A percentile compares a stretch with the other conserved stretches of the same genome.
Conservation (phyloP, 192 early-diverging fungal genomes). For the Gaertneriomyces sp. region DNA sequence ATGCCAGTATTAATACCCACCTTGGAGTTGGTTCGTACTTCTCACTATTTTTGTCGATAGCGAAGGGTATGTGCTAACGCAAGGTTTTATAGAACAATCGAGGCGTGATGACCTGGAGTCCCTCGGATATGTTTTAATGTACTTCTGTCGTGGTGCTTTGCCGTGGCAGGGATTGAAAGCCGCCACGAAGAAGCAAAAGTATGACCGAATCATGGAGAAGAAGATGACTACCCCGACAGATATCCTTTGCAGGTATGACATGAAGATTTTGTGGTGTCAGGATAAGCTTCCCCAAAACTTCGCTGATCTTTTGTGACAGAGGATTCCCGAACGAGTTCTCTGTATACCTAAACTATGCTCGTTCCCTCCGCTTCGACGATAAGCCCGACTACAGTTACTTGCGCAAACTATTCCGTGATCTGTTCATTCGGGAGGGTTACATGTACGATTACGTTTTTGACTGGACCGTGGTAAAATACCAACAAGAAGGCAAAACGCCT, state of each 20-base stretch:
- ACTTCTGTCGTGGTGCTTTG: constrained; percentile 58
- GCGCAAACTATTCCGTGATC: constrained; percentile 61
- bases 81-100: constrained; percentile 50
- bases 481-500: constrained; percentile 8
- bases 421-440: constrained; percentile 60
- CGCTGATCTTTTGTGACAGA: constrained; percentile 26
- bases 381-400: constrained; percentile 65
- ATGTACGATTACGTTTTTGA: constrained; percentile 67
- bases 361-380: constrained; percentile 61
- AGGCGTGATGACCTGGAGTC: constrained; percentile 65
- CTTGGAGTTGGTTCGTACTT: constrained; percentile 37
- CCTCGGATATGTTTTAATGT: constrained; percentile 64
- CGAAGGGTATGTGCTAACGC: not conserved
- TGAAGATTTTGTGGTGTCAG: not conserved
- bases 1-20: constrained; percentile 60
- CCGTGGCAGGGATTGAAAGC: constrained; percentile 67
- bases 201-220: constrained; percentile 69
- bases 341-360: constrained; percentile 61
- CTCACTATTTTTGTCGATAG: constrained; percentile 1
- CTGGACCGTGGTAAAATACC: constrained; percentile 59
- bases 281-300: too few relatives aligned
- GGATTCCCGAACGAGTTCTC: constrained; percentile 63
- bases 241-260: constrained; percentile 43
- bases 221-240: constrained; percentile 68
- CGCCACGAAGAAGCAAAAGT: constrained; percentile 66